Base-by-base conservation (phyloP, 179 eudicot species). In the Beta lomatogona region DNA sequence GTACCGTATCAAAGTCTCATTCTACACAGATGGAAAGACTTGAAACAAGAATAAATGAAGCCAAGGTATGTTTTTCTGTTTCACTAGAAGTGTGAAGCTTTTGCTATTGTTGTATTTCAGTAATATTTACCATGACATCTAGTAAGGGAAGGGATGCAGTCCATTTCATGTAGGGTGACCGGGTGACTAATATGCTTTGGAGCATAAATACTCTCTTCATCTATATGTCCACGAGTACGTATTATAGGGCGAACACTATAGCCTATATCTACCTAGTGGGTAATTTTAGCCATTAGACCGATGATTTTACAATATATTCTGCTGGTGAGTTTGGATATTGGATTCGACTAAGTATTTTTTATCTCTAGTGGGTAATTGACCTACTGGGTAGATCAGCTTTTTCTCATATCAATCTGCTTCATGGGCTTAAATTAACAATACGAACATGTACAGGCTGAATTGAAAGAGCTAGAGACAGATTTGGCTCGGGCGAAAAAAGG, bases 401-500 rank as follows among this genome's bases (percentile, higher is more conserved):
- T 48, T 48, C 52, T 60, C 8, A 78, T 80, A 50, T 61, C 13
- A 54, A 3, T 50, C 25, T 53, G 63, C 22, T 10, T 76, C 25
- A 63, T 11, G 18, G 54, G 67, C 58, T 77, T 45, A 4, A 50
- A 52, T 81, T 81, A 16, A 73, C 25, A 18, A 46, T 68, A 11
- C 64, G 60, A 41, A 45, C 36, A 58, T 88, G 45, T 84, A 36
- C 80, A 96, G 99, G 89, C 81, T 75, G 52, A 81, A 48, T 16
- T 94, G 82, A 89, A 86, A 73, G 98, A 88, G 72, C 81, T 96
- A 73, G 85, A 89, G 88, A 85, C 81, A 3, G 98, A 96, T 87
- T 90, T 96, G 87, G 83, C 86, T 63, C 90, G 94, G 65, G 98
- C 94, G 52, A 96, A 90, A 86, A 94, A 91, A 89, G 99, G 99